Conservation (phyloP, 2,329 filamentous ascomycete genomes). For the Xenoacremonium recifei region DNA sequence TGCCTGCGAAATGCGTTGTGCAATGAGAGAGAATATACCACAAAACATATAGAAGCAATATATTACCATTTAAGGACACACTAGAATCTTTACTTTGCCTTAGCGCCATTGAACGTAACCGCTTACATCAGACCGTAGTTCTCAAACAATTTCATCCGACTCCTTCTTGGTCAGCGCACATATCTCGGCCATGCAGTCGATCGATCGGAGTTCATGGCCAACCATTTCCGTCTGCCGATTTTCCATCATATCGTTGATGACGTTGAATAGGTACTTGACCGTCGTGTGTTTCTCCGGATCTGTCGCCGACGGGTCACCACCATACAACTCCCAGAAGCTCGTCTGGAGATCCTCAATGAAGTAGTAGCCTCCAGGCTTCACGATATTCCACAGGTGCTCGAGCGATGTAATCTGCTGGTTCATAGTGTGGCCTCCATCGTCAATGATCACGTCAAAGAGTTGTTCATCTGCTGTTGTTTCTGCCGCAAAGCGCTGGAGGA, state of each 20-base stretch:
- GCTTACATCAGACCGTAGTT: too few species aligned
- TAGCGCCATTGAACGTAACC: too few species aligned
- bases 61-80: background rate
- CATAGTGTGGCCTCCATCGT: slow-evolving; percentile 39
- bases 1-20: slow-evolving; percentile 73
- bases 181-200: slow-evolving; percentile 30
- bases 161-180: slow-evolving; percentile 6
- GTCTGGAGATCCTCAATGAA: slow-evolving; percentile 35
- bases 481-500: slow-evolving; percentile 34
- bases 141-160: background rate
- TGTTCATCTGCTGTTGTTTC: slow-evolving; percentile 25
- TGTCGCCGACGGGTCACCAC: slow-evolving; percentile 20
- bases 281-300: slow-evolving; percentile 24
- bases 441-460: slow-evolving; percentile 39
- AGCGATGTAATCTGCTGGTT: slow-evolving; percentile 36
- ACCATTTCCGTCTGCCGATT: slow-evolving; percentile 17
- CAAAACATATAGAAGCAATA: slow-evolving; percentile 7
- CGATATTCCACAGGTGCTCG: slow-evolving; percentile 32
- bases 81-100: too few species aligned
- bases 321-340: slow-evolving; percentile 23
- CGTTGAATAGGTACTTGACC: slow-evolving; percentile 24
- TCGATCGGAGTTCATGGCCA: slow-evolving; percentile 21
- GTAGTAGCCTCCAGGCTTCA: slow-evolving; percentile 36
- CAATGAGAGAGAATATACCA: slow-evolving; percentile 42
- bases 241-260: slow-evolving; percentile 25